Percentiles rank a stretch among this genome's conserved stretches.
phyloP scores from a whole-genome alignment of 352 stramenopile species.

The Phytophthora europaea region DNA sequence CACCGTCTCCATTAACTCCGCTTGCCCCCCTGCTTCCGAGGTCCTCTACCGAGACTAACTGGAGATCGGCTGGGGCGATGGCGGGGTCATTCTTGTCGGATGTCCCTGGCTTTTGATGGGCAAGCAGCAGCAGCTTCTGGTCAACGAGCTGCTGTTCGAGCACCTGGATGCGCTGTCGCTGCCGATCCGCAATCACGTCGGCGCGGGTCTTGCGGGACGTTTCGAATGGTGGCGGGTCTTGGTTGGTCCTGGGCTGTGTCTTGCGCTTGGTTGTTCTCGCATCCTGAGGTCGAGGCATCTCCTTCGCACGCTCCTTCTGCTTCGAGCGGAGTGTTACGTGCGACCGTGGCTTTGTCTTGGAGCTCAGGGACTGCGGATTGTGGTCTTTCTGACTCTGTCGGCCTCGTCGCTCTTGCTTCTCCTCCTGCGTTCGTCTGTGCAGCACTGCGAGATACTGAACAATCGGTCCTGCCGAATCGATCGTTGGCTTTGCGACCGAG shows the following conservation, averaged over 20 bases:
- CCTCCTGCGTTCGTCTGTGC: slow-evolving; percentile 22
- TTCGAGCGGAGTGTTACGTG: slow-evolving; percentile 20
- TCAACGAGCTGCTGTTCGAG: slow-evolving; percentile 78
- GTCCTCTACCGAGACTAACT: slow-evolving; percentile 3
- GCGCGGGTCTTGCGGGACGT: slow-evolving; percentile 22
- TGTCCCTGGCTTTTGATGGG: slow-evolving; percentile 20
- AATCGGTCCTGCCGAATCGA: slow-evolving; percentile 43
- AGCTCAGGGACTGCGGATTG: background rate
- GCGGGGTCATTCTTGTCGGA: background rate
- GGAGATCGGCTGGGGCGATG: slow-evolving; percentile 33
- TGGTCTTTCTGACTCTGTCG: background rate
- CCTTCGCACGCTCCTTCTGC: slow-evolving; percentile 10
- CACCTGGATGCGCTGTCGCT: slow-evolving; percentile 65
- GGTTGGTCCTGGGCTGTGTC: background rate
- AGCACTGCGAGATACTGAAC: slow-evolving; percentile 65
- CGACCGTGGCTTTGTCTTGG: slow-evolving; percentile 1
- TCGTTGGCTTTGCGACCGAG: slow-evolving; percentile 39
- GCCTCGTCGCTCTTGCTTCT: slow-evolving; percentile 30
- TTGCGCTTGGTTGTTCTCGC: slow-evolving; percentile 11
- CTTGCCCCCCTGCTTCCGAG: background rate
- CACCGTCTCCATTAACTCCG: slow-evolving; percentile 2
- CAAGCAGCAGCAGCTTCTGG: slow-evolving; percentile 56
- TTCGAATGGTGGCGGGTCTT: background rate
- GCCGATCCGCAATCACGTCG: slow-evolving; percentile 44
- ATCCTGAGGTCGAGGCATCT: slow-evolving; percentile 7